Conservation (phyloP, 2,329 filamentous ascomycete genomes). For the Plectosphaerella cucumerina region DNA sequence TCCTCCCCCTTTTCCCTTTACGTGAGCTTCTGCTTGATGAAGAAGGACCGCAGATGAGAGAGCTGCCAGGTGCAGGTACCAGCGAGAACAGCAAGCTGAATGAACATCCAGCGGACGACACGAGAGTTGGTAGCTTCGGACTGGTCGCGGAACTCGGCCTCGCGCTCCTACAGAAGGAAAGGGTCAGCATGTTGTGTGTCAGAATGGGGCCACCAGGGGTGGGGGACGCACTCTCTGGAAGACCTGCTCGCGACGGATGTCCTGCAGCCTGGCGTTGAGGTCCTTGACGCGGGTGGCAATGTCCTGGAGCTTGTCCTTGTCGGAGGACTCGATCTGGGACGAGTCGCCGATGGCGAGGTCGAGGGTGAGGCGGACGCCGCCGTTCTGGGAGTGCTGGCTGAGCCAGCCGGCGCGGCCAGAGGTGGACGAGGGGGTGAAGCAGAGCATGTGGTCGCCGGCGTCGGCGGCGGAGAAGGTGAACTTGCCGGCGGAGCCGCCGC, state of each 20-base stretch:
- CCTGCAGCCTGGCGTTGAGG: conserved; percentile 78
- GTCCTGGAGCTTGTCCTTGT: conserved; percentile 90
- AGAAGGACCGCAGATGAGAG: conserved; percentile 92
- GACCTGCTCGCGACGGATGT: conserved; percentile 90
- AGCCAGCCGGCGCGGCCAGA: conserved; percentile 70
- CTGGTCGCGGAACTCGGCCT: conserved; percentile 97
- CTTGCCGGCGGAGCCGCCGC: conserved; percentile 68
- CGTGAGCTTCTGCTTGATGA: conserved; percentile 99
- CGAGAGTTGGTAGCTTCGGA: conserved; percentile 89
- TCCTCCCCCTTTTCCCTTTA: conserved; percentile 35
- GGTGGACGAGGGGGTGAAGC: conserved; percentile 81
- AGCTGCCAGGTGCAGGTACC: conserved; percentile 95
- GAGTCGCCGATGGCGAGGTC: conserved; percentile 95
- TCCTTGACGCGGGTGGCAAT: conserved; percentile 86
- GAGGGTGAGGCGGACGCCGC: conserved; percentile 77
- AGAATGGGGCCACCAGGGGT: neutral
- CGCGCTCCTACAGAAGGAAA: conserved; percentile 68
- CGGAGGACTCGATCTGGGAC: conserved; percentile 85
- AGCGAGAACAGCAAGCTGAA: conserved; percentile 81
- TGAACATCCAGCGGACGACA: conserved; percentile 89
- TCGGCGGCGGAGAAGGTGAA: conserved; percentile 97
- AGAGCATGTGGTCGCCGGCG: conserved; percentile 92
- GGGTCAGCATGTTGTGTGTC: neutral
- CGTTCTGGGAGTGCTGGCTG: conserved; percentile 57
- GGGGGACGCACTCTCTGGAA: conserved; percentile 74